Base-by-base conservation (phyloP, 2,329 filamentous ascomycete genomes). In the Phialophora verrucosa region DNA sequence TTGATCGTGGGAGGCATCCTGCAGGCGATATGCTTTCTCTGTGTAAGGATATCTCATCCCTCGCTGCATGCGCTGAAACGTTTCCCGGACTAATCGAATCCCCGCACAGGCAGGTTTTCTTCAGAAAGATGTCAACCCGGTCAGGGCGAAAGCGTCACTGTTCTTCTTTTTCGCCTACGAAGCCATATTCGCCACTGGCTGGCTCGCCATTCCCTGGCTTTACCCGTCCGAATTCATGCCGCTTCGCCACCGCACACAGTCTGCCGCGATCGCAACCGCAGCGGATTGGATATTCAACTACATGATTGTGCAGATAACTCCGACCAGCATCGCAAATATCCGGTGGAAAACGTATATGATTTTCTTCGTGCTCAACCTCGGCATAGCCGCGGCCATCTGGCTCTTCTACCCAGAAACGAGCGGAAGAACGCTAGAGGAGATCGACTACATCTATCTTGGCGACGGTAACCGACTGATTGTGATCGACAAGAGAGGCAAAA, bases 141-240 rank as follows among this genome's bases (percentile, higher is more conserved):
- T 42, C 12, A 59, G 29, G 42, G 57, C 57, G 12, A 59, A 59
- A 44, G 57, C 57, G 5, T 49, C 35, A 12, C 59, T 62, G 27
- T 23, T 84, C 69, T 87, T 87, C 75, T 81, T 88, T 58, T 88
- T 85, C 74, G 75, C 85, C 56, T 88, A 85, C 78, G 85, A 87
- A 75, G 85, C 83, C 70, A 87, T 88, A 75, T 83, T 87, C 51
- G 84, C 84, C 0, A 84, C 87, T 64, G 85, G 85, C 0, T 87
- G 87, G 77, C 79, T 87, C 56, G 85, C 85, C 27, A 85, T 88
- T 75, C 84, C 85, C 12, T 88, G 86, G 86, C 76, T 88, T 11
- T 88, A 87, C 76, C 84, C 85, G 4, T 84, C 86, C 51, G 86
- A 88, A 72, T 83, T 88, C 70, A 85, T 85, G 70, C 84, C 87